phyloP scores from a whole-genome alignment of 2,329 filamentous ascomycete genomes.

The Ascochyta fabae region DNA sequence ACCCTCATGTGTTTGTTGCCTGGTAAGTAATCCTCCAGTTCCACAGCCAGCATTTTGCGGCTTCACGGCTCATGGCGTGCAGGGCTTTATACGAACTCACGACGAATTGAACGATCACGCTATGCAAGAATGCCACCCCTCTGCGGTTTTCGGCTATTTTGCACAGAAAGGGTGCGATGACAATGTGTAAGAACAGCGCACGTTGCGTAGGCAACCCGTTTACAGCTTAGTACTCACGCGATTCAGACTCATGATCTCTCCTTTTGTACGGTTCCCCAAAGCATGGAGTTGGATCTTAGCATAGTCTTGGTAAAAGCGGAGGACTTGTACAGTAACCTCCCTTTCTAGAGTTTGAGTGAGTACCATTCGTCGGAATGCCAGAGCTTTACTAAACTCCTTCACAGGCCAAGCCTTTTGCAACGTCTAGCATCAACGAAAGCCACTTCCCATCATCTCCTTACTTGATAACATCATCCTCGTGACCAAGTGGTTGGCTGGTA shows the following conservation, averaged over 20 bases:
- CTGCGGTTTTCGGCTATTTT: neutral
- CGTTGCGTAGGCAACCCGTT: slow-evolving; percentile 6
- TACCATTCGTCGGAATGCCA: slow-evolving; percentile 1
- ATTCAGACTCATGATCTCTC: neutral
- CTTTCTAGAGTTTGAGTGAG: slow-evolving; percentile 9
- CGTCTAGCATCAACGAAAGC: slow-evolving; percentile 15
- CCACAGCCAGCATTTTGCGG: slow-evolving; percentile 10
- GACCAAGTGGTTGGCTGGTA: slow-evolving; percentile 15
- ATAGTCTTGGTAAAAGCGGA: slow-evolving; percentile 3
- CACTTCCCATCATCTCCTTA: slow-evolving; percentile 17
- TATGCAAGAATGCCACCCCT: slow-evolving; percentile 14
- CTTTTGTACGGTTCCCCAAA: neutral
- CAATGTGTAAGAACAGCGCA: slow-evolving; percentile 7
- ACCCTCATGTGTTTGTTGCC: slow-evolving; percentile 2
- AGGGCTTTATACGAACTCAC: neutral
- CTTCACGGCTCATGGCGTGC: slow-evolving; percentile 9
- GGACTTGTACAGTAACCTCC: neutral
- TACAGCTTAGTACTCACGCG: slow-evolving; percentile 4
- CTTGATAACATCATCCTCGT: slow-evolving; percentile 19
- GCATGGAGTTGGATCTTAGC: slow-evolving; percentile 4
- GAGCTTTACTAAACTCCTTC: slow-evolving; percentile 8
- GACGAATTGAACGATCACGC: slow-evolving; percentile 4
- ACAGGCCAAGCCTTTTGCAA: slow-evolving; percentile 3
- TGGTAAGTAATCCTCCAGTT: slow-evolving; percentile 2
- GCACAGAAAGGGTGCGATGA: neutral